Percentiles rank a stretch among this genome's conserved stretches.
Evolutionary conservation across 2,329 filamentous ascomycete genomes (phyloP).

Genomic region (Xylaria sp.): DNA sequence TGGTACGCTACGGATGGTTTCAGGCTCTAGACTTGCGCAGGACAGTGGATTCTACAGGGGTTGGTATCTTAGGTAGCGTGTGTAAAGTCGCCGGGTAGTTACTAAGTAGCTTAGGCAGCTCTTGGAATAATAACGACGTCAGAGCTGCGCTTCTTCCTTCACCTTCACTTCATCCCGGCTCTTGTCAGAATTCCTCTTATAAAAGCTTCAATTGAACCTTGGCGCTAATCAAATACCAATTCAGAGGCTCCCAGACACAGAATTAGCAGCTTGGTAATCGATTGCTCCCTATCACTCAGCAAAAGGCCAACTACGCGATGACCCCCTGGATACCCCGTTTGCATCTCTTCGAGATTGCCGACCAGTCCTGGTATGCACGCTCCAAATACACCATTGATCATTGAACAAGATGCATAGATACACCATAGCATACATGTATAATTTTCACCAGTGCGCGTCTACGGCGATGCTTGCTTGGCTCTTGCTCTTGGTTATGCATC

Average conservation of each 20-base stretch:
- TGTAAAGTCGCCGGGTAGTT: too few species aligned
- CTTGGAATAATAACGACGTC: constrained; percentile 14
- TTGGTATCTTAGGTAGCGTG: neutral
- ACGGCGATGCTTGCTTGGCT: neutral
- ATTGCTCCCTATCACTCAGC: neutral
- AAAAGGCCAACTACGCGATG: constrained; percentile 33
- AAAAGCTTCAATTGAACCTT: neutral
- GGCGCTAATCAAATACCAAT: neutral
- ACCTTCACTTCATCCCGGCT: neutral
- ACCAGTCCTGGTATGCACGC: constrained; percentile 69
- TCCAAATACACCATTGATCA: neutral
- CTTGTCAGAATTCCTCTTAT: neutral
- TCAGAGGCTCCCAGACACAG: neutral
- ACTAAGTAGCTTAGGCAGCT: neutral
- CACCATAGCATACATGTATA: too few species aligned
- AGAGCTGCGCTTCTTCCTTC: neutral
- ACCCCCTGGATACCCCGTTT: constrained; percentile 64
- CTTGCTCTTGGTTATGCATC: neutral
- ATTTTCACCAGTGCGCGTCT: neutral
- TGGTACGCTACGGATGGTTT: neutral
- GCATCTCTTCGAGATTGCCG: constrained; percentile 75
- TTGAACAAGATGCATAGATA: neutral
- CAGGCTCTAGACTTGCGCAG: neutral
- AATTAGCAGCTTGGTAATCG: neutral
- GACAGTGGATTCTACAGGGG: constrained; percentile 4